Base-by-base conservation (phyloP, 2,329 filamentous ascomycete species). In the Sclerotinia glacialis region DNA sequence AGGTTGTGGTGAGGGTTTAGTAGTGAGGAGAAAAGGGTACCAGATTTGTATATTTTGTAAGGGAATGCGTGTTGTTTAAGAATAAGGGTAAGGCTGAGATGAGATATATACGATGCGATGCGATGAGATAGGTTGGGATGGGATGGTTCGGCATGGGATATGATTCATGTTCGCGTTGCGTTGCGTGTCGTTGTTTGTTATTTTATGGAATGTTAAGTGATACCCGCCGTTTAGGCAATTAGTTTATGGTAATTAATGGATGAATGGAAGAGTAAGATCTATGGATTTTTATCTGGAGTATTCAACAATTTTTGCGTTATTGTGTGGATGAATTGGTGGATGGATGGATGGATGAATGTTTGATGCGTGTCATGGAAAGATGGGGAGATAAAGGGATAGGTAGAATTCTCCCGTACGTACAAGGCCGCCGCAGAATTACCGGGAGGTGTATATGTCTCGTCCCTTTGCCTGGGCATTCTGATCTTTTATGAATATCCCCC, bases 1-100 rank as follows among this genome's bases (percentile, higher is more conserved):
- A 67, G 37, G 71, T 74, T 47, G 64, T 75, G 52, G 44, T 75
- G n/a, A 71, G 73, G 64, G 55, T 58, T 26, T 28, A 60, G 21
- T 23, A n/a, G 26, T 28, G 21, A 26, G 9, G 23, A 52, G 23
- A 23, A 6, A 23, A 52, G 47, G 50, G 2, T 21, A 26, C 23
- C 12, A 14, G 26, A 55, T 40, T 23, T 37, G 40, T n/a, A 55
- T 18, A 28, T 49, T 49, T 56, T 26, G 4, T 34, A 34, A 9
- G 21, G 28, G 52, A 8, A 7, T 7, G 11, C 4, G 52, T 54
- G 52, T 28, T 50, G 2, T 11, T 28, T 37, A 46, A 47, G 42
- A 21, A 44, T 23, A 59, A 16, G 42, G 12, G 28, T 21, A 46
- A 8, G 54, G 37, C 21, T 50, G 47, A 9, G 11, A 34, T 53